A percentile compares a stretch with the other conserved stretches of the same genome.
These are phyloP conservation scores for Boletus sp. DNA, from an alignment of 768 basidiomycete genomes.

Conservation along the genomic window DNA sequence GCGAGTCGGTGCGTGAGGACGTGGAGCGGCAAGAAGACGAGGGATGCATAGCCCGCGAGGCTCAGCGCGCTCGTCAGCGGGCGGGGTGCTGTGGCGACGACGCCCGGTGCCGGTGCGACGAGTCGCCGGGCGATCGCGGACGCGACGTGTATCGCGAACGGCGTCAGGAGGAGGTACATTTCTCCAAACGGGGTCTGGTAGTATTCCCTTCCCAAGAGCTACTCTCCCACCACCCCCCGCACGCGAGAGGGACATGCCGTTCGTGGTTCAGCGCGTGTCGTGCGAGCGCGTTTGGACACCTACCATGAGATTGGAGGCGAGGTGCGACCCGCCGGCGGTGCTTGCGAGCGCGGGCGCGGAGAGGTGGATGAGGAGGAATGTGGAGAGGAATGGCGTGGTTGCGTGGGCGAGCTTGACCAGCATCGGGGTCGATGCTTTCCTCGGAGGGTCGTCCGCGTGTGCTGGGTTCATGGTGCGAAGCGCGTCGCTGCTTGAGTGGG, in stretches of 20 bases:
- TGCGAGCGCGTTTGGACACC: constrained; percentile 13
- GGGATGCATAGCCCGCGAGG: constrained; percentile 58
- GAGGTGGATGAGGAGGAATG: constrained; percentile 74
- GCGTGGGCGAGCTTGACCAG: constrained; percentile 62
- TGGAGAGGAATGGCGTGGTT: constrained; percentile 72
- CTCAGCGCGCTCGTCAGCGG: constrained; percentile 45
- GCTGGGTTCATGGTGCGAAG: constrained; percentile 1
- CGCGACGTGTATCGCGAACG: constrained; percentile 61
- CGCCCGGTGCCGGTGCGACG: too few species aligned
- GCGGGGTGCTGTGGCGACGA: constrained; percentile 26
- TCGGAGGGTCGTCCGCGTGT: constrained; percentile 2
- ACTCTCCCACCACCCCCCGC: too few species aligned
- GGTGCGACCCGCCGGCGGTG: constrained; percentile 61
- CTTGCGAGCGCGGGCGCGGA: constrained; percentile 70
- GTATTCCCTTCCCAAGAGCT: constrained; percentile 84
- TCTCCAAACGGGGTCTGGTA: constrained; percentile 75
- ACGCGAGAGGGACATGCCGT: too few species aligned
- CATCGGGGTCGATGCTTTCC: constrained; percentile 14
- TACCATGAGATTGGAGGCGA: constrained; percentile 76
- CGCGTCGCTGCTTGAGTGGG: too few species aligned
- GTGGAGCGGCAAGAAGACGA: constrained; percentile 66
- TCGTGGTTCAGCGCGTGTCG: not conserved
- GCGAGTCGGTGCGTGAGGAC: constrained; percentile 64
- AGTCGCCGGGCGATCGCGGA: constrained; percentile 60
- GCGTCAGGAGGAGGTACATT: constrained; percentile 61